phyloP scores from a whole-genome alignment of 2,329 filamentous ascomycete genomes.

The Mycosphaerelloides madeirae region DNA sequence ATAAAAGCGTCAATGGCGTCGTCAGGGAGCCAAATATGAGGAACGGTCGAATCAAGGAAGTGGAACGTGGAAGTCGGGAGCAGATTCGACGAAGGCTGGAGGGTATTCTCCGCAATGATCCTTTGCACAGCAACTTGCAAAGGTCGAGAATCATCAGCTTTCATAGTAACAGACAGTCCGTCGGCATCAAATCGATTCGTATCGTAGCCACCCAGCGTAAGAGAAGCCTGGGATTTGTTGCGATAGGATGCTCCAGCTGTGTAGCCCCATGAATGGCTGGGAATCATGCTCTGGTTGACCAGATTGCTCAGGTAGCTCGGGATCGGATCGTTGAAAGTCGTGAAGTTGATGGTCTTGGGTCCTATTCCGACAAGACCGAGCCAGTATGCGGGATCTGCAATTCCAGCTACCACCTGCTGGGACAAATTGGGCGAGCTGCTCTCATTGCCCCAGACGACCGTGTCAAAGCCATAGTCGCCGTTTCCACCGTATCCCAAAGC shows the following conservation, averaged over 20 bases:
- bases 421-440: constrained; percentile 25
- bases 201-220: constrained; percentile 40
- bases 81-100: constrained; percentile 24
- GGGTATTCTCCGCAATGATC: constrained; percentile 19
- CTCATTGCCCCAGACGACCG: constrained; percentile 24
- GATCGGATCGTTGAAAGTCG: constrained; percentile 31
- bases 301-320: constrained; percentile 31
- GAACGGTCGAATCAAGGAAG: constrained; percentile 35
- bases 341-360: constrained; percentile 37
- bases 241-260: constrained; percentile 37
- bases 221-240: constrained; percentile 12
- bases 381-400: constrained; percentile 34
- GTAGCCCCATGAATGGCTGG: constrained; percentile 37
- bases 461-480: constrained; percentile 36
- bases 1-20: constrained; percentile 33
- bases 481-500: constrained; percentile 29
- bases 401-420: constrained; percentile 35
- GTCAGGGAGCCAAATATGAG: constrained; percentile 39
- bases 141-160: constrained; percentile 19
- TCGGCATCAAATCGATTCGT: constrained; percentile 29
- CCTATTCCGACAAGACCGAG: constrained; percentile 38
- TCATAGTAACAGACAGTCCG: constrained; percentile 24
- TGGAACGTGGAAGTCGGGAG: constrained; percentile 23
- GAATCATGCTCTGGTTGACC: constrained; percentile 29
- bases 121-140: constrained; percentile 24